Evolutionary conservation across 139 green algal species (phyloP), one percentile per base, ranked within the genome.

Genomic region (Astrephomene gubernaculifera): DNA sequence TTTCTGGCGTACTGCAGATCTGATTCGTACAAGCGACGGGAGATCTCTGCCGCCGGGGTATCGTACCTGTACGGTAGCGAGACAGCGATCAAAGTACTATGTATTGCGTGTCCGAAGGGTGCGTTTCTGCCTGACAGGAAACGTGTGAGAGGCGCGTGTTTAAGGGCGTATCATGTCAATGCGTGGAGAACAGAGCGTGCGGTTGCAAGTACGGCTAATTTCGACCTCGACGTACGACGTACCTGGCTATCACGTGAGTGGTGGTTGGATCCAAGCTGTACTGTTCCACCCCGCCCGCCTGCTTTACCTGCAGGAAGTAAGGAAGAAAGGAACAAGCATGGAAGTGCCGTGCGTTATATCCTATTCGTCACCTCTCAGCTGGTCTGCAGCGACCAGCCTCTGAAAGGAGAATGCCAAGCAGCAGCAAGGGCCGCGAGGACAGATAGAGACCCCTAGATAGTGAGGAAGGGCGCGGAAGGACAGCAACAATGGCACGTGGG

Each of bases 161-260:
- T 8, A 10, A 71, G n/a, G 31, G 27, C 31, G 14, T 12, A 41
- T 24, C 64, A 8, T 41, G 31, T 41, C 60, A 12, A 7, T 7
- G 25, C 25, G 60, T 69, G 60, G 60, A 31, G 19, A 35, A 17
- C 29, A 22, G 8, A 38, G 60, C 49, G 49, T 17, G 17, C 17
- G 17, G 12, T 57, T 17, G 17, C 12, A 25, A 57, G 49, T 57
- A 57, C 17, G 49, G 17, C 12, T 12, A 57, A 57, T 17, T 57
- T 57, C 17, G 49, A 57, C 12, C 12, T 25, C 49, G 49, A 57
- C 49, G 12, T 57, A 17, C 49, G 9, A 22, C 74, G 1, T 31
- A 74, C 78, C 61, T 65, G 14, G 61, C 78, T 2, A 84, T 31
- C 19, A 84, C 78, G 43, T 84, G 78, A 7, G 78, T 84, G 39